Conservation (phyloP, 2,329 filamentous ascomycete genomes). For the Clarireedia hainanense region DNA sequence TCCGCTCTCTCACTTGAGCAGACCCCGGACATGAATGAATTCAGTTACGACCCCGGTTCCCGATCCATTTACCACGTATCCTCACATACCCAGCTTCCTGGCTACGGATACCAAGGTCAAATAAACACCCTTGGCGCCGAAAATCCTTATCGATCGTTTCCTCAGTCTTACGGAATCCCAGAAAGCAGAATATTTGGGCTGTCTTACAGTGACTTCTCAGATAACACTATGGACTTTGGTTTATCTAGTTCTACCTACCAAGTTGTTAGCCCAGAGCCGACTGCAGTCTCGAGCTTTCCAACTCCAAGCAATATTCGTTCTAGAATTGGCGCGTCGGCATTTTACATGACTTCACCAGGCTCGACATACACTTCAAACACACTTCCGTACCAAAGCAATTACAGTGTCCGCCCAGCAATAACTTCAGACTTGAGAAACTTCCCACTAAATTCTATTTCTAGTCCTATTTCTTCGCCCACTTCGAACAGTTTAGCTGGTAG, state of each 20-base stretch:
- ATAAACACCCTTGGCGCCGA: background rate
- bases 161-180: background rate
- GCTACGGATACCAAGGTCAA: background rate
- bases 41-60: background rate
- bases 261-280: background rate
- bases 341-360: background rate
- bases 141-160: no score
- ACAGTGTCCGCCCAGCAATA: background rate
- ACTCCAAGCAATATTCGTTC: background rate
- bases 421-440: slow-evolving; percentile 4
- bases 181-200: background rate
- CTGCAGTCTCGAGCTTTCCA: slow-evolving; percentile 6
- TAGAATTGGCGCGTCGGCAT: background rate
- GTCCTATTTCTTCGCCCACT: background rate
- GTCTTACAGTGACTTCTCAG: background rate
- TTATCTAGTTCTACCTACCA: background rate
- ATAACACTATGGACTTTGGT: slow-evolving; percentile 1
- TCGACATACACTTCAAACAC: background rate
- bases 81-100: background rate
- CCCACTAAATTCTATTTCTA: background rate
- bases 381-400: background rate
- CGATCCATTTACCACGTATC: background rate
- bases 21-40: background rate
- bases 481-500: background rate
- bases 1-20: slow-evolving; percentile 8